These are phyloP conservation scores for Leishmania martiniquensis DNA, from an alignment of 208 protist genomes.

Conservation along the genomic window DNA sequence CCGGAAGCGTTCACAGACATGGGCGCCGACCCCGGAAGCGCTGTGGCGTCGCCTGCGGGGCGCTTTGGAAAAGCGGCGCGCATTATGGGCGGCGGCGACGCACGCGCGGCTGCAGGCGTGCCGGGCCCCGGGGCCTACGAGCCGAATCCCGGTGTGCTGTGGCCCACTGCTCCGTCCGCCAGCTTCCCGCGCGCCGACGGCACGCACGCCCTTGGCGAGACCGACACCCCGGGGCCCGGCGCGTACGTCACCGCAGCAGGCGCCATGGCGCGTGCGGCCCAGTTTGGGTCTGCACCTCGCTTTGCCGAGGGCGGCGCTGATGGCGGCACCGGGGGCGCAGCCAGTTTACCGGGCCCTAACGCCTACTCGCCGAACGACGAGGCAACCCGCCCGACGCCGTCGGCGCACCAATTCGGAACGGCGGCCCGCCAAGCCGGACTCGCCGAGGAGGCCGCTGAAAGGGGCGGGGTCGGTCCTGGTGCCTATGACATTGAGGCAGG, in stretches of 20 bases:
- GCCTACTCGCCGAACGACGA: conserved; percentile 19
- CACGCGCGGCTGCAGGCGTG: neutral
- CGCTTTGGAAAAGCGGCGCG: conserved; percentile 30
- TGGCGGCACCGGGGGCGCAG: neutral
- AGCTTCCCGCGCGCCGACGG: conserved; percentile 18
- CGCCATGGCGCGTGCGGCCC: neutral
- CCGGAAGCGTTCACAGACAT: conserved; percentile 14
- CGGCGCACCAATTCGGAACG: conserved; percentile 27
- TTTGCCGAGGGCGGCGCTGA: neutral
- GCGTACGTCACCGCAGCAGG: conserved; percentile 4
- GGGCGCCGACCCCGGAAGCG: conserved; percentile 2
- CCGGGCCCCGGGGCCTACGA: conserved; percentile 48
- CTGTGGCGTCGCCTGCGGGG: conserved; percentile 5
- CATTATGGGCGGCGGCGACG: neutral
- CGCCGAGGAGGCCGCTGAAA: neutral
- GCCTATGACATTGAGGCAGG: conserved; percentile 35
- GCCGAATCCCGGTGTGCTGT: neutral
- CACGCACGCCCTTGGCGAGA: neutral
- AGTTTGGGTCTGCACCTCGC: conserved; percentile 21
- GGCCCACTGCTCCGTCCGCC: conserved; percentile 9
- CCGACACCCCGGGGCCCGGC: conserved; percentile 26
- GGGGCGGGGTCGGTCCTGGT: conserved; percentile 48
- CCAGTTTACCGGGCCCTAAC: conserved; percentile 18
- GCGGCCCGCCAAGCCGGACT: neutral
- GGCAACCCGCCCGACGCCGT: conserved; percentile 4